Base-by-base conservation (phyloP, 352 stramenopile species). In the Phytophthora pluvialis region DNA sequence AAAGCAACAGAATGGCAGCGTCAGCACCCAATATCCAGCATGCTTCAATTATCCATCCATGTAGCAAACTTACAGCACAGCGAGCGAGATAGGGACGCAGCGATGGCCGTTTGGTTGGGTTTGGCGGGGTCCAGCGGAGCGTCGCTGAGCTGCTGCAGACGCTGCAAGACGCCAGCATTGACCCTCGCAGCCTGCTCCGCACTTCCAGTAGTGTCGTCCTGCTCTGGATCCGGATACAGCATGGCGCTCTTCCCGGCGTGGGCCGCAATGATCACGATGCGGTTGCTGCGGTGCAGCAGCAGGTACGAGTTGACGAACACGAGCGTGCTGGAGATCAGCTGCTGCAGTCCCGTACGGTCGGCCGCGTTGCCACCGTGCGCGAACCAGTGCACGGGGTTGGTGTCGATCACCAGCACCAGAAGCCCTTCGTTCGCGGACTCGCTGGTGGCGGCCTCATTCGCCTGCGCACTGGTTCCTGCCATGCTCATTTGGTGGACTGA, bases 271-370 rank as follows among this genome's bases (percentile, higher is more conserved):
- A 95, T 82, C 50, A 94, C 81, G 58, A 95, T 90, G 40, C 84
- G 83, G 60, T 95, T 95, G 72, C 80, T 95, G 56, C 87, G 83
- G 52, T 94, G 83, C 39, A 94, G 81, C 52, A 95, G 67, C 64
- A 95, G 70, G 71, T 94, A 95, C 61, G 87, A 86, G 67, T 93
- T 95, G 59, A 94, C 86, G 53, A 93, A 95, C 71, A 95, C 83
- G 45, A 95, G 80, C 42, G 77, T 77, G 64, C 80, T 91, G 9
- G 83, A 81, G 43, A 95, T 82, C 35, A 92, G 75, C 63, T 89
- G 78, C 77, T 91, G 77, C 33, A 90, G 77, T 42, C 48, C 62
- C 7, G 44, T 48, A 16, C 60, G 66, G 55, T 75, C 75, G 43
- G 21, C 49, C 18, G 59, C 64, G 58, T 61, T 77, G 43, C 36